Conservation (phyloP, 441 rosid species). For the Isatis lusitanica region DNA sequence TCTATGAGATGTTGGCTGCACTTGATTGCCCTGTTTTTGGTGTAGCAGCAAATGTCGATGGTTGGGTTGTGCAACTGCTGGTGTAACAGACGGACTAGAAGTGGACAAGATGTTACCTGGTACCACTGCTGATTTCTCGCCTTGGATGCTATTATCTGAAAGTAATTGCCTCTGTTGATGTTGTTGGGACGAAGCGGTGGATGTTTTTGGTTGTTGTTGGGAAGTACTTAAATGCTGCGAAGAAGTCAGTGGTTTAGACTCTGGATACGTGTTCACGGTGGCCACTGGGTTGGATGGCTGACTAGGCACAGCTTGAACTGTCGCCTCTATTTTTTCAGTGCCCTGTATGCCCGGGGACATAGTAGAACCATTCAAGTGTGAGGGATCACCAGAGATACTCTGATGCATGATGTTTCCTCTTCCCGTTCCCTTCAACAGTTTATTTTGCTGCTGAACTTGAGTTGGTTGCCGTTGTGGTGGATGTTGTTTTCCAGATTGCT, state of each 20-base stretch:
- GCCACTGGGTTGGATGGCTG: slow-evolving; percentile 62
- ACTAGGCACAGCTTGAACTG: slow-evolving; percentile 57
- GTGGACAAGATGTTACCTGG: slow-evolving; percentile 48
- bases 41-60: slow-evolving; percentile 62
- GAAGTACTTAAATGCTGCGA: background rate
- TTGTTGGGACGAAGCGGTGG: background rate
- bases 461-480: slow-evolving; percentile 69
- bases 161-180: slow-evolving; percentile 55
- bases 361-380: slow-evolving; percentile 66
- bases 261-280: slow-evolving; percentile 48
- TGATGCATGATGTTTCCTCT: slow-evolving; percentile 79
- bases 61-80: slow-evolving; percentile 53
- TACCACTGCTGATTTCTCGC: slow-evolving; percentile 48
- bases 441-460: slow-evolving; percentile 63
- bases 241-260: slow-evolving; percentile 57
- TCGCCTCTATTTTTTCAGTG: slow-evolving; percentile 65
- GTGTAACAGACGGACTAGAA: slow-evolving; percentile 51
- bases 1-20: slow-evolving; percentile 54
- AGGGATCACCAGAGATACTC: slow-evolving; percentile 56
- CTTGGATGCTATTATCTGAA: slow-evolving; percentile 57
- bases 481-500: slow-evolving; percentile 69
- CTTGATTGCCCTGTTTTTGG: slow-evolving; percentile 61
- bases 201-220: background rate
- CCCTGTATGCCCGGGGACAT: slow-evolving; percentile 43
- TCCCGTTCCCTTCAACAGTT: slow-evolving; percentile 66